phyloP scores from a whole-genome alignment of 2,329 filamentous ascomycete species.

The Cladosporium sp. region DNA sequence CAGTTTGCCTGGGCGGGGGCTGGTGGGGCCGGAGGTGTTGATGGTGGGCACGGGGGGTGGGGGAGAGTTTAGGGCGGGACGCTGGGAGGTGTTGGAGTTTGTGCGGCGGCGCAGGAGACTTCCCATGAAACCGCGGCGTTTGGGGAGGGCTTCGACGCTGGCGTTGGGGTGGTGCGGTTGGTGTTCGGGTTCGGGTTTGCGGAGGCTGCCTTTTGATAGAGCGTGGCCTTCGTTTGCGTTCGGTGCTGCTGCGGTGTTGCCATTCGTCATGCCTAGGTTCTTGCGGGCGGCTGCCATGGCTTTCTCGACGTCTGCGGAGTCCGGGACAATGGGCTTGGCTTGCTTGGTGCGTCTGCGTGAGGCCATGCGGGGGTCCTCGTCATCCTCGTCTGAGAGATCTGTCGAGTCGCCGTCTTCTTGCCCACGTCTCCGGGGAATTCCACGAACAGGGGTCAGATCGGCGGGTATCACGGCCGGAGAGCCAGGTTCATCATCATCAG shows the following conservation, averaged over 20 bases:
- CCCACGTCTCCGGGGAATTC: conserved; percentile 54
- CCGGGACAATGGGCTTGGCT: conserved; percentile 28
- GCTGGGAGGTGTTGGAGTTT: conserved; percentile 23
- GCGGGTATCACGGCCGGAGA: conserved; percentile 27
- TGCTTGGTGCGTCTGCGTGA: conserved; percentile 43
- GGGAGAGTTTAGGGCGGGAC: conserved; percentile 20
- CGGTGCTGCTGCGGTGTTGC: conserved; percentile 13
- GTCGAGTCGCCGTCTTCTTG: conserved; percentile 56
- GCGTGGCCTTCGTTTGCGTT: conserved; percentile 29
- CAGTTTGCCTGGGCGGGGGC: conserved; percentile 35
- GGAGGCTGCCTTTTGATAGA: conserved; percentile 37
- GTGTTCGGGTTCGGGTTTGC: conserved; percentile 20
- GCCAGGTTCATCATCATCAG: conserved; percentile 45
- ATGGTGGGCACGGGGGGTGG: conserved; percentile 12
- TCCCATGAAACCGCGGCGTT: conserved; percentile 31
- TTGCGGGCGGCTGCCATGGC: conserved; percentile 32
- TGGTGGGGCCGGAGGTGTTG: conserved; percentile 38
- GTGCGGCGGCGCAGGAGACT: conserved; percentile 32
- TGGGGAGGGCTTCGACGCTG: conserved; percentile 8
- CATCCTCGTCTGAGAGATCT: conserved; percentile 45
- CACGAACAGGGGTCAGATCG: conserved; percentile 51
- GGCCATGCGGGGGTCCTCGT: conserved; percentile 29
- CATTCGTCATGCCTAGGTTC: conserved; percentile 29
- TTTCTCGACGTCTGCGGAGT: conserved; percentile 34
- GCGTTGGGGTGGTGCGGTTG: neutral